These are phyloP conservation scores for Nicotiana otophora DNA, from an alignment of 257 asterid genomes.

Conservation along the genomic window DNA sequence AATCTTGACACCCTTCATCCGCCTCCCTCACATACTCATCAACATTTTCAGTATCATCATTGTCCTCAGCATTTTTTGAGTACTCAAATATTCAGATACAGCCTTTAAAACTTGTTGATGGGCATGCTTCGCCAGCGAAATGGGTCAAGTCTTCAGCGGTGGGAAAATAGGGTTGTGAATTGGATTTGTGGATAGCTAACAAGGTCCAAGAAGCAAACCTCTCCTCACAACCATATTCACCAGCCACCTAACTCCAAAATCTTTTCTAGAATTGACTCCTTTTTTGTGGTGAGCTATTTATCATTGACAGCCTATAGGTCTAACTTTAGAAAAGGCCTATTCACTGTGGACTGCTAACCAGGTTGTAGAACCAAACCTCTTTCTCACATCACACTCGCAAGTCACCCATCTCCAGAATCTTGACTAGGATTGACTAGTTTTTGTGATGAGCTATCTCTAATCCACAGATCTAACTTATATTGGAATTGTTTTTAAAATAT, in stretches of 20 bases:
- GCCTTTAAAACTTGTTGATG: background rate
- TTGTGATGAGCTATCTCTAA: background rate
- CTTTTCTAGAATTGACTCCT: background rate
- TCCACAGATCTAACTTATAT: background rate
- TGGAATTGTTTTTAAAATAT: background rate
- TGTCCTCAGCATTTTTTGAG: background rate
- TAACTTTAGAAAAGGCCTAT: background rate
- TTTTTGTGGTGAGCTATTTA: background rate
- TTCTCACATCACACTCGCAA: background rate
- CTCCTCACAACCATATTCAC: background rate
- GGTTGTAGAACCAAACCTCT: background rate
- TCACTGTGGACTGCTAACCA: background rate
- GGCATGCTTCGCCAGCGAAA: too few species aligned
- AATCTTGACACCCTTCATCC: background rate
- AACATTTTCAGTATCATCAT: background rate
- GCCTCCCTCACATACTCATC: background rate
- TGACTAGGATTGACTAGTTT: background rate
- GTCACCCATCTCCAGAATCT: background rate
- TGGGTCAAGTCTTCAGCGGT: too few species aligned
- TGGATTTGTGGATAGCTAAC: background rate
- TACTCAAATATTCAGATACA: constrained; percentile 3
- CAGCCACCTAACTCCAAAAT: background rate
- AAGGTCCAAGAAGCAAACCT: background rate
- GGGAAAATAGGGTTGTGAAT: background rate
- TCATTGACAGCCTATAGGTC: background rate